These are phyloP conservation scores for Podospora fimiseda DNA, from an alignment of 495 filamentous ascomycete genomes.

Conservation along the genomic window DNA sequence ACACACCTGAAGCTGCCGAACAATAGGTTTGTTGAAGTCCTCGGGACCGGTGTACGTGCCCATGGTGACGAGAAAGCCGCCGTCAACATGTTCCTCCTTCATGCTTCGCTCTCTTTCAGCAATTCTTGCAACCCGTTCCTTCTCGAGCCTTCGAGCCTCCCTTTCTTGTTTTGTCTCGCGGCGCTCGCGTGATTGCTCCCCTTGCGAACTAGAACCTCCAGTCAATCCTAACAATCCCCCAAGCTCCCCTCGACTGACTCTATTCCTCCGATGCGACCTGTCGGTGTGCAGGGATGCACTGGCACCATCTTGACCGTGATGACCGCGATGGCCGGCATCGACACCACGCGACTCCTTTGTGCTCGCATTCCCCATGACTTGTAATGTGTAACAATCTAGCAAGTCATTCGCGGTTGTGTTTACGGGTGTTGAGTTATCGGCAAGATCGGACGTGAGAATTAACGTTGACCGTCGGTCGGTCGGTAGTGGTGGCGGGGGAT, in stretches of 20 bases:
- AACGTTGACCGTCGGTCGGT: background rate
- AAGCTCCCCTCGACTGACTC: conserved; percentile 25
- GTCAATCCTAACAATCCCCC: conserved; percentile 20
- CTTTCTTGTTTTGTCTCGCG: conserved; percentile 87
- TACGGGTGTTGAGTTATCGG: background rate
- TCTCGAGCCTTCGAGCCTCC: conserved; percentile 78
- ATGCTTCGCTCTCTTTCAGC: conserved; percentile 90
- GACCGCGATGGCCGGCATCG: conserved; percentile 20
- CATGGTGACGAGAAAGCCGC: conserved; percentile 89
- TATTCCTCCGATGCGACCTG: conserved; percentile 19
- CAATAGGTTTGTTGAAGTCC: conserved; percentile 85
- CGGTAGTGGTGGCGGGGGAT: background rate
- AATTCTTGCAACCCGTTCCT: conserved; percentile 62
- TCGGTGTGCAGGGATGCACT: conserved; percentile 18
- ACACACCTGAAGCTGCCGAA: conserved; percentile 85
- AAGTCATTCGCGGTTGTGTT: conserved; percentile 8
- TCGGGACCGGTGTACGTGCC: conserved; percentile 88
- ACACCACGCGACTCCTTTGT: conserved; percentile 28
- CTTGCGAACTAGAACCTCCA: conserved; percentile 19
- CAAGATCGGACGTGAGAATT: background rate
- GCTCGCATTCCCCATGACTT: conserved; percentile 28
- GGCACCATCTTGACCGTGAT: conserved; percentile 16
- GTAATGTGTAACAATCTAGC: conserved; percentile 1
- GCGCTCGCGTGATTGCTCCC: conserved; percentile 42
- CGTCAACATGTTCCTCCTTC: conserved; percentile 88